phyloP scores from a whole-genome alignment of 1,284 basidiomycete species.

The Phellopilus nigrolimitatus region DNA sequence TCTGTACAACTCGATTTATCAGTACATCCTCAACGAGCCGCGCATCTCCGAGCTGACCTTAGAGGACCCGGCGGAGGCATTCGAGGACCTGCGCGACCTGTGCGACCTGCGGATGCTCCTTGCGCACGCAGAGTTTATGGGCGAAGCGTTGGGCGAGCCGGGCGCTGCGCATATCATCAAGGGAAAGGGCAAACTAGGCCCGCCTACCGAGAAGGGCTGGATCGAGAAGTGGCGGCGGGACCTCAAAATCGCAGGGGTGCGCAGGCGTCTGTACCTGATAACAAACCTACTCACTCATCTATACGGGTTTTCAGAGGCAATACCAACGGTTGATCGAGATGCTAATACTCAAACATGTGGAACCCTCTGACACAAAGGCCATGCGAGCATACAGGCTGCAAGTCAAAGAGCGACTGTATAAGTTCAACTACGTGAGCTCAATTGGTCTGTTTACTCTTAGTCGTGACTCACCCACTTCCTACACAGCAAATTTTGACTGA shows the following conservation, averaged over 20 bases:
- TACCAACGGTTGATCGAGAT: slow-evolving; percentile 92
- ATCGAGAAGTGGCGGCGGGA: slow-evolving; percentile 73
- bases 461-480: slow-evolving; percentile 10
- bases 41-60: slow-evolving; percentile 88
- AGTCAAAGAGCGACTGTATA: slow-evolving; percentile 90
- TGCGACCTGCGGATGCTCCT: slow-evolving; percentile 87
- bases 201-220: slow-evolving; percentile 79
- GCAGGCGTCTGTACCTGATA: too few species aligned
- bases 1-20: slow-evolving; percentile 85
- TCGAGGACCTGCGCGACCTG: slow-evolving; percentile 91
- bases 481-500: slow-evolving; percentile 80
- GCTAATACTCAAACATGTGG: slow-evolving; percentile 75
- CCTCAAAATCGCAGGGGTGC: slow-evolving; percentile 85
- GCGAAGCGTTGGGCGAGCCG: slow-evolving; percentile 52
- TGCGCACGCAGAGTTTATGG: slow-evolving; percentile 56
- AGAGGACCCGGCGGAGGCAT: slow-evolving; percentile 95
- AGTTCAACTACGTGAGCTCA: slow-evolving; percentile 85
- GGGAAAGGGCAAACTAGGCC: slow-evolving; percentile 60
- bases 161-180: slow-evolving; percentile 31
- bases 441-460: not conserved
- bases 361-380: slow-evolving; percentile 52
- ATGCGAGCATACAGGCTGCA: slow-evolving; percentile 71
- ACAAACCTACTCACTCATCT: too few species aligned
- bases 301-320: slow-evolving; percentile 86
- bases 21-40: slow-evolving; percentile 62